These are phyloP conservation scores for Penicillium sp. DNA, from an alignment of 2,329 filamentous ascomycete species.

Conservation along the genomic window DNA sequence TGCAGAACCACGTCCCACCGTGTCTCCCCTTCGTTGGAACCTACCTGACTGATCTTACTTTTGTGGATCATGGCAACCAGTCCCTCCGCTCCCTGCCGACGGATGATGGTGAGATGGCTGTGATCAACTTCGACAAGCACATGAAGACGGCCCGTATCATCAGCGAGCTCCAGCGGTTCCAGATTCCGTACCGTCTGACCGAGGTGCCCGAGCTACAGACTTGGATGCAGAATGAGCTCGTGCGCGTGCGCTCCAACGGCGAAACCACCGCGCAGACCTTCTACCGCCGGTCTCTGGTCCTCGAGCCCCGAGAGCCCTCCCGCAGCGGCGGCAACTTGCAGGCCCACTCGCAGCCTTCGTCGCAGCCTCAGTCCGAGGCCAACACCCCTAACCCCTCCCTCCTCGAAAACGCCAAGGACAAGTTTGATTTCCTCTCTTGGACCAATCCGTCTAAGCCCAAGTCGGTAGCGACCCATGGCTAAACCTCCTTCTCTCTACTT, in stretches of 20 bases:
- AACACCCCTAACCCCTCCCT: slow-evolving; percentile 24
- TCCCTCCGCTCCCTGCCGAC: slow-evolving; percentile 68
- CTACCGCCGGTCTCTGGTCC: slow-evolving; percentile 75
- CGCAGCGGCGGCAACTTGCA: slow-evolving; percentile 21
- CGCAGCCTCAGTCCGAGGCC: slow-evolving; percentile 17
- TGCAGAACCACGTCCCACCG: slow-evolving; percentile 81
- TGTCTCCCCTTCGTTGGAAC: slow-evolving; percentile 95
- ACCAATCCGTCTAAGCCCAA: slow-evolving; percentile 43
- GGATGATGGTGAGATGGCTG: slow-evolving; percentile 61
- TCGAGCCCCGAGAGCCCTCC: slow-evolving; percentile 58
- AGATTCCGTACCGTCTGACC: slow-evolving; percentile 79
- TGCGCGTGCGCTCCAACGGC: slow-evolving; percentile 62
- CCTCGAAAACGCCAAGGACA: slow-evolving; percentile 43
- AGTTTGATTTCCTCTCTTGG: slow-evolving; percentile 50
- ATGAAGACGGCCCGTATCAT: slow-evolving; percentile 92
- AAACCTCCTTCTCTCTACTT: slow-evolving; percentile 7
- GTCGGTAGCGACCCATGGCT: slow-evolving; percentile 34
- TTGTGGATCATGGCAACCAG: slow-evolving; percentile 90
- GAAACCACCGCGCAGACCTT: slow-evolving; percentile 59
- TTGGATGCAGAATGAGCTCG: slow-evolving; percentile 80
- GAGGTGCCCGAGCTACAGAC: slow-evolving; percentile 85
- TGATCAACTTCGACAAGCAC: slow-evolving; percentile 98
- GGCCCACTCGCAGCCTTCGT: slow-evolving; percentile 7
- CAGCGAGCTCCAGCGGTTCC: slow-evolving; percentile 89
- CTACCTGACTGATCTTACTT: slow-evolving; percentile 92